Base-by-base conservation (phyloP, 1,139 yeast species). In the Pichia sp. region DNA sequence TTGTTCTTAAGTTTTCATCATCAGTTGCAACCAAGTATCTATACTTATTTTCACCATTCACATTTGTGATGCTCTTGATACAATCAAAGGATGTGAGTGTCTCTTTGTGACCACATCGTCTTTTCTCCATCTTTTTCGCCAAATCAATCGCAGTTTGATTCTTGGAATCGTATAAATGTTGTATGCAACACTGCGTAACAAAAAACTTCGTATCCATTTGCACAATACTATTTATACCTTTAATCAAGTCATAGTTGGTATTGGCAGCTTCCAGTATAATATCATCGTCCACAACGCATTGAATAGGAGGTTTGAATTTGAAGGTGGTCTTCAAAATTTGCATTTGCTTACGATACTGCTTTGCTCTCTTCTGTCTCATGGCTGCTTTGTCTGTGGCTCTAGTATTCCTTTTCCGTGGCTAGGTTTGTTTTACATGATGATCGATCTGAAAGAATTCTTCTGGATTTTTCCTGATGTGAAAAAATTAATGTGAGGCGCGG, bases 311-410 rank as follows among this genome's bases (percentile, higher is more conserved):
- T 56, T 96, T 75, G 69, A 93, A 91, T 57, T 84, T 84, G 72
- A 91, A 91, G 20, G 94, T 74, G 59, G 86, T 82, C 49, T 76
- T 74, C 56, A 86, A 83, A 42, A 84, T 81, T 53, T 79, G 75
- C 84, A 91, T 83, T 60, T 85, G 96, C 68, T 89, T 91, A 61
- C 89, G 80, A 64, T 93, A 91, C 2, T 94, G 73, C 62, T 91
- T 91, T 41, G 96, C 95, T 62, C 98, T 74, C 63, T 89, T 89
- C 63, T 89, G 96, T 71, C 95, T 86, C 98, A 91, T 91, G 43
- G n/a, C n/a, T n/a, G n/a, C n/a, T n/a, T n/a, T n/a, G n/a, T n/a
- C n/a, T n/a, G n/a, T n/a, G n/a, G n/a, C n/a, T n/a, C n/a, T n/a
- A n/a, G n/a, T n/a, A n/a, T n/a, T n/a, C n/a, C n/a, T n/a, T n/a